Conservation (phyloP, 768 basidiomycete genomes). For the Kwoniella mangroviensis region DNA sequence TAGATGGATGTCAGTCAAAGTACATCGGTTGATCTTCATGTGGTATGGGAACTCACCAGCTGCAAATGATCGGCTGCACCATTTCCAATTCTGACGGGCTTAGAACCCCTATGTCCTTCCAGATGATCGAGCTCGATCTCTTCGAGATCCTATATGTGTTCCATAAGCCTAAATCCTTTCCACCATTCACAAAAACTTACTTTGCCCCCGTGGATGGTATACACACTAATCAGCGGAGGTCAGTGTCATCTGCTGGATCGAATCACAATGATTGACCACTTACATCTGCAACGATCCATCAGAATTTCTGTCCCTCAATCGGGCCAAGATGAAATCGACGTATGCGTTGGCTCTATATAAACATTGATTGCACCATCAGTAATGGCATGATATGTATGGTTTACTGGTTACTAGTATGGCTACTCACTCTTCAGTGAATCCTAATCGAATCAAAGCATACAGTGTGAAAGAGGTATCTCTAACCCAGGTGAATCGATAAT, state of each 20-base stretch:
- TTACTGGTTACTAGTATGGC: background rate
- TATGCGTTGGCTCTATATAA: slow-evolving; percentile 64
- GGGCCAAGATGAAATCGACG: slow-evolving; percentile 87
- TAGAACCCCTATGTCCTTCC: slow-evolving; percentile 64
- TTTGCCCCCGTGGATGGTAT: slow-evolving; percentile 82
- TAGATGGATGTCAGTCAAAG: slow-evolving; percentile 10
- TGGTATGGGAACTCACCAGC: slow-evolving; percentile 63
- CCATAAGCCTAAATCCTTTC: background rate
- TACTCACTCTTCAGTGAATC: slow-evolving; percentile 87
- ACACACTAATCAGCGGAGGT: slow-evolving; percentile 57
- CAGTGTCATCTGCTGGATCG: background rate
- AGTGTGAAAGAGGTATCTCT: slow-evolving; percentile 96
- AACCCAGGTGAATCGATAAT: slow-evolving; percentile 64
- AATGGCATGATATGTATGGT: slow-evolving; percentile 4
- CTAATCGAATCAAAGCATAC: slow-evolving; percentile 89
- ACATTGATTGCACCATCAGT: background rate
- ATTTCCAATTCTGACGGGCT: slow-evolving; percentile 74
- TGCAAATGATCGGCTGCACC: slow-evolving; percentile 94
- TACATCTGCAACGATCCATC: slow-evolving; percentile 94
- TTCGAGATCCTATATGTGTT: slow-evolving; percentile 65
- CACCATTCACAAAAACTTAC: slow-evolving; percentile 9
- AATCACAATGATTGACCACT: slow-evolving; percentile 20
- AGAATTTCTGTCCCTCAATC: slow-evolving; percentile 76
- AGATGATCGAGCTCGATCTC: slow-evolving; percentile 84
- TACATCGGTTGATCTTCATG: background rate